A percentile compares a stretch with the other conserved stretches of the same genome.
These are phyloP conservation scores for Coleophoma cylindrospora DNA, from an alignment of 2,329 filamentous ascomycete genomes.

Conservation along the genomic window DNA sequence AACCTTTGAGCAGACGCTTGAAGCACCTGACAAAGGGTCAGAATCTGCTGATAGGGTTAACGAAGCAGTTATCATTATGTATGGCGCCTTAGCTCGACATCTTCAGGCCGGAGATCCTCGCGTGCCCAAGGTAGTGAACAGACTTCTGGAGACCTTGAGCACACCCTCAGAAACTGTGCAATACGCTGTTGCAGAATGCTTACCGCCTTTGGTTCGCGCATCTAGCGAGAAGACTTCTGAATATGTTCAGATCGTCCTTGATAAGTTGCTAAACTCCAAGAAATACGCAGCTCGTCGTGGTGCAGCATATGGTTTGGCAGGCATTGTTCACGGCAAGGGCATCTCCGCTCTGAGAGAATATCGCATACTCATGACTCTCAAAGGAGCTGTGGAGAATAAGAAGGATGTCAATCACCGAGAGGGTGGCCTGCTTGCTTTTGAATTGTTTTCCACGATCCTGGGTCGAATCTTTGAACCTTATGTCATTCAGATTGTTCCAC, in stretches of 20 bases:
- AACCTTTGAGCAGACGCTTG: constrained; percentile 84
- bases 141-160: constrained; percentile 79
- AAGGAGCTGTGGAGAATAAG: constrained; percentile 85
- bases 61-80: constrained; percentile 95
- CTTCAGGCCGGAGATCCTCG: constrained; percentile 79
- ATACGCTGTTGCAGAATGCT: constrained; percentile 89
- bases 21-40: constrained; percentile 75
- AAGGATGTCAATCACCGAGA: constrained; percentile 87
- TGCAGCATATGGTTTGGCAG: constrained; percentile 90
- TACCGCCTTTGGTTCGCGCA: constrained; percentile 83
- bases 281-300: constrained; percentile 91
- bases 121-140: constrained; percentile 81
- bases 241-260: constrained; percentile 77
- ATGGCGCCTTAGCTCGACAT: constrained; percentile 88
- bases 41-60: constrained; percentile 85
- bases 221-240: constrained; percentile 71
- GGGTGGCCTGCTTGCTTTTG: constrained; percentile 83
- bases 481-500: constrained; percentile 89
- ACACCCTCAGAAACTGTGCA: constrained; percentile 97
- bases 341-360: constrained; percentile 78
- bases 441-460: constrained; percentile 81
- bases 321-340: constrained; percentile 83
- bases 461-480: constrained; percentile 93
- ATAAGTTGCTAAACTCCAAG: constrained; percentile 79
- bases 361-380: constrained; percentile 77